Percentiles rank a stretch among this genome's conserved stretches.
Conservation (phyloP, 768 basidiomycete genomes). For the Tulasnella sp. region DNA sequence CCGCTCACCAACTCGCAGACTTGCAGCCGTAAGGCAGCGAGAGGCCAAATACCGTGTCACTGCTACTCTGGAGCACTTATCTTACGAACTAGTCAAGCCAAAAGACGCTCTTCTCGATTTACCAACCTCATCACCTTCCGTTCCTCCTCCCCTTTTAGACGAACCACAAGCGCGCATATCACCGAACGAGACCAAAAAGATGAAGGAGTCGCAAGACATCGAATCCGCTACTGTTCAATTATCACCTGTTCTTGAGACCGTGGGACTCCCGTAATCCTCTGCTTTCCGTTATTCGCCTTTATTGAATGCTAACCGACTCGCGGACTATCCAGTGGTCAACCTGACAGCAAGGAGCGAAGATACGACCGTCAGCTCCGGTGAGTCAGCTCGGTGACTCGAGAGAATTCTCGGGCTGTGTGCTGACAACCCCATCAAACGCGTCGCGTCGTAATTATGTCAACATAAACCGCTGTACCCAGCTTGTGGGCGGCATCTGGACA, state of each 20-base stretch:
- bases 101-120: background rate
- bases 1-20: background rate
- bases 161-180: background rate
- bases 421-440: background rate
- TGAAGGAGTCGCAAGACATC: constrained; percentile 22
- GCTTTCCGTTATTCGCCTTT: background rate
- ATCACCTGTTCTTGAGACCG: constrained; percentile 20
- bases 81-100: background rate
- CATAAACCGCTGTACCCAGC: constrained; percentile 41
- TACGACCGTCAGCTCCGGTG: constrained; percentile 95
- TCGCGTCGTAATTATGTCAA: background rate
- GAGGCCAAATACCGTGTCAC: background rate
- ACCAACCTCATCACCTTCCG: background rate
- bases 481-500: constrained; percentile 95
- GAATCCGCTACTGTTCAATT: constrained; percentile 25
- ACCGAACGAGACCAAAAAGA: background rate
- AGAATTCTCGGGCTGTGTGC: background rate
- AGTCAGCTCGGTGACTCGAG: constrained; percentile 31
- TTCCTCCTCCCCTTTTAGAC: background rate
- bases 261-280: constrained; percentile 10
- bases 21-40: background rate
- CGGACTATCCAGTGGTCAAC: constrained; percentile 48
- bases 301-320: background rate
- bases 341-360: constrained; percentile 81
- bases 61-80: background rate